Conservation (phyloP, 495 filamentous ascomycete genomes). For the Penicillium parvum region DNA sequence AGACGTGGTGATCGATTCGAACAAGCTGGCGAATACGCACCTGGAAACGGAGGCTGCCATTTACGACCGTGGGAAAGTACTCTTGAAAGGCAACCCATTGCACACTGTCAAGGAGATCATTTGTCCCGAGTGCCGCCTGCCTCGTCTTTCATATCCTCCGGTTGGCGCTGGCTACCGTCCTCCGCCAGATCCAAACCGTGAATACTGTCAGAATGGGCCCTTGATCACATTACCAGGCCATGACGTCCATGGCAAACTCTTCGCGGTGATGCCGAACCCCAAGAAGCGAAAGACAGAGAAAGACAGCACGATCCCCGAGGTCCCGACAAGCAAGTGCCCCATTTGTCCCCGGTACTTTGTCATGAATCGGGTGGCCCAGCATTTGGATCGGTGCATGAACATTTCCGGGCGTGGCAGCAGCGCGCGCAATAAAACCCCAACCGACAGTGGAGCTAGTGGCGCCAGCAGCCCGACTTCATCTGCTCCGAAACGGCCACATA, state of each 20-base stretch:
- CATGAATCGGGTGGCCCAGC: constrained; percentile 61
- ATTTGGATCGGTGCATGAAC: constrained; percentile 77
- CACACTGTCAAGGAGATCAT: constrained; percentile 65
- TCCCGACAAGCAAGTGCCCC: constrained; percentile 70
- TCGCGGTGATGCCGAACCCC: constrained; percentile 53
- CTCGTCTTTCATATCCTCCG: constrained; percentile 58
- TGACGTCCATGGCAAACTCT: constrained; percentile 82
- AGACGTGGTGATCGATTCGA: constrained; percentile 34
- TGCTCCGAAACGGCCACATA: constrained; percentile 35
- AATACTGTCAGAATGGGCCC: constrained; percentile 74
- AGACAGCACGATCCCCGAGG: constrained; percentile 24
- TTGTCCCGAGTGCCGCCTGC: constrained; percentile 62
- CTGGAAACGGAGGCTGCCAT: constrained; percentile 68
- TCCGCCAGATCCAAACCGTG: constrained; percentile 53
- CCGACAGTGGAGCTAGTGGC: constrained; percentile 32
- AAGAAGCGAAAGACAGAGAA: constrained; percentile 47
- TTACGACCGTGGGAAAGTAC: constrained; percentile 67
- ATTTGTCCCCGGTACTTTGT: constrained; percentile 57
- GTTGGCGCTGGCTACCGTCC: constrained; percentile 56
- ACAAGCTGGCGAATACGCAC: constrained; percentile 38
- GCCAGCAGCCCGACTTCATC: constrained; percentile 35
- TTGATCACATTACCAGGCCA: constrained; percentile 67
- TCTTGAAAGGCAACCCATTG: constrained; percentile 71
- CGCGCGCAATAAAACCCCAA: constrained; percentile 43
- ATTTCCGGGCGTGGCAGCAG: constrained; percentile 66